Conservation (phyloP, 306 rosid species). For the Cyclanthera cordifolia region DNA sequence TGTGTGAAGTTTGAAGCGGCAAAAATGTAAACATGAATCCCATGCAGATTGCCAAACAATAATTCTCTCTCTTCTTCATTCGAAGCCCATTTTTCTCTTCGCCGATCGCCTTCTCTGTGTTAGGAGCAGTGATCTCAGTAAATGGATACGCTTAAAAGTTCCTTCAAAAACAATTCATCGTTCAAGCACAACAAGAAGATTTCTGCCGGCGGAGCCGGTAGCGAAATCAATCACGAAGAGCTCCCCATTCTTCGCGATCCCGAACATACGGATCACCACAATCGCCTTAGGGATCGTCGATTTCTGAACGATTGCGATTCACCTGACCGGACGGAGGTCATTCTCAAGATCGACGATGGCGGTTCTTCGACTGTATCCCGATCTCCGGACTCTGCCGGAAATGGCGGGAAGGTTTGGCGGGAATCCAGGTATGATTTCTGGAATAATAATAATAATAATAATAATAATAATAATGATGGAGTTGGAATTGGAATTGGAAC, state of each 20-base stretch:
- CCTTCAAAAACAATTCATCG: slow-evolving; percentile 31
- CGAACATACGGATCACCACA: background rate
- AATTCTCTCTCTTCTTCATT: background rate
- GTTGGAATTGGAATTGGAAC: background rate
- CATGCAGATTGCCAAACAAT: background rate
- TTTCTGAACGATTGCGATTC: background rate
- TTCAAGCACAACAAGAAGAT: slow-evolving; percentile 13
- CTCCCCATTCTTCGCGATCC: slow-evolving; percentile 33
- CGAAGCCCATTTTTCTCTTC: background rate
- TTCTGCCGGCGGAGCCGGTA: slow-evolving; percentile 16
- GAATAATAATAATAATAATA: slow-evolving; percentile 1
- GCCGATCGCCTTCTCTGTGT: background rate
- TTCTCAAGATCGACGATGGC: slow-evolving; percentile 35
- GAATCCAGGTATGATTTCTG: slow-evolving; percentile 38
- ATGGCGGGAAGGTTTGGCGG: slow-evolving; percentile 31
- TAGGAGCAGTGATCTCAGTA: background rate
- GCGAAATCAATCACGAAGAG: slow-evolving; percentile 16
- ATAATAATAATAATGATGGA: too few relatives aligned
- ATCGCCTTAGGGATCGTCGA: too few relatives aligned
- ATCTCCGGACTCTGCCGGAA: too few relatives aligned
- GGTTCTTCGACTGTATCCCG: too few relatives aligned
- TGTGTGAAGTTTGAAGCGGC: background rate
- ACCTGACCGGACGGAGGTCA: slow-evolving; percentile 16
- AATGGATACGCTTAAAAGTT: slow-evolving; percentile 33
- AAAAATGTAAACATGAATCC: background rate